Evolutionary conservation across 2,329 filamentous ascomycete genomes (phyloP), one percentile per base, ranked within the genome.

Genomic region (Phymatotrichopsis omnivora): DNA sequence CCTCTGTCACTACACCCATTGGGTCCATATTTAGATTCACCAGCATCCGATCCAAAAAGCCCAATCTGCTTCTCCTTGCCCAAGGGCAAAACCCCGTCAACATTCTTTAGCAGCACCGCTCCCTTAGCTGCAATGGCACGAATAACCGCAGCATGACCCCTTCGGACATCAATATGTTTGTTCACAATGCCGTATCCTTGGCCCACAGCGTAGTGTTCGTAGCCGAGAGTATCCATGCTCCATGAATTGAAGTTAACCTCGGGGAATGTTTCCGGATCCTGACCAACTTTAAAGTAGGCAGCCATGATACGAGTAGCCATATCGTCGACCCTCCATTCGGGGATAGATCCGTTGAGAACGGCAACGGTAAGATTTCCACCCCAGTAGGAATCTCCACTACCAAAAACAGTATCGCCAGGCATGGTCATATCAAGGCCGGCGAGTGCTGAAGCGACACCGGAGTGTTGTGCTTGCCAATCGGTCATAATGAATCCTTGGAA

Each of bases 61-160:
- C 80, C 58, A 89, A 83, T 61, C 78, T 77, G 47, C 76, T 78
- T n/a, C 95, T 3, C 70, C 20, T 52, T 52, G 22, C 54, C 47
- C 33, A 57, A 29, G 2, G 55, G 56, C 12, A 58, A 38, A 11
- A 47, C 41, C n/a, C 69, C 67, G 30, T 72, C 68, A 23, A 63
- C 69, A 64, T 96, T 95, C 73, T 96, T 98, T 54, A 98, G 70
- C 8, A 98, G 69, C 5, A 98, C 86, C 2, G 81, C 86, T 12
- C 83, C 85, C 55, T 85, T 74, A 25, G 51, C 79, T 1, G 85
- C 86, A 19, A 95, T 74, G 45, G 78, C 67, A 17, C 84, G 78
- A 2, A 85, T 85, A 4, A 93, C 64, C 6, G 70, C 66, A 14
- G 78, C 73, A 61, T 94, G 85, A 37, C 80, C 72, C 1, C 72